Conservation (phyloP, 192 early-diverging fungal species). For the Coemansia sp. region DNA sequence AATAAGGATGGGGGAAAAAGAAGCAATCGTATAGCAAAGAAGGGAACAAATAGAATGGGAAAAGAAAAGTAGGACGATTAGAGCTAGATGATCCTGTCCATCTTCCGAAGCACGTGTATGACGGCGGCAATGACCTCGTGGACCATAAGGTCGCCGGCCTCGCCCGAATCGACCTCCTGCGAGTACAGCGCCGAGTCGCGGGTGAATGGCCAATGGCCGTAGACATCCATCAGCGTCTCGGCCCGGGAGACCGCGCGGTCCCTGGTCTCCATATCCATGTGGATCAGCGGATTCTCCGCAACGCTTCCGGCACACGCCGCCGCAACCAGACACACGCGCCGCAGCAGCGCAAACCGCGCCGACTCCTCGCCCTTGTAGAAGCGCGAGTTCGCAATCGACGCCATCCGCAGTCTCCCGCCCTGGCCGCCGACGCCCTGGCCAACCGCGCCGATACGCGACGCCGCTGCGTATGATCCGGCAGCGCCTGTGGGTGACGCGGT, state of each 20-base stretch:
- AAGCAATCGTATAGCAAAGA: not conserved
- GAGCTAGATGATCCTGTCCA: slow-evolving; percentile 76
- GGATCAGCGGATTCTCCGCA: slow-evolving; percentile 90
- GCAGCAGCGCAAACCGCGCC: slow-evolving; percentile 58
- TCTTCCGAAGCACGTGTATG: slow-evolving; percentile 84
- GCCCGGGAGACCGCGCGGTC: slow-evolving; percentile 87
- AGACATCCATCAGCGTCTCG: slow-evolving; percentile 88
- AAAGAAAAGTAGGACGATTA: not conserved
- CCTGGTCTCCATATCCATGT: slow-evolving; percentile 79
- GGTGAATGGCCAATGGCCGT: slow-evolving; percentile 72
- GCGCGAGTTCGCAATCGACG: slow-evolving; percentile 29
- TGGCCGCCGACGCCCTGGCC: slow-evolving; percentile 50
- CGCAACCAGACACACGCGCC: slow-evolving; percentile 88
- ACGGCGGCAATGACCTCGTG: slow-evolving; percentile 76
- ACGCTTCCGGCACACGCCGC: slow-evolving; percentile 97
- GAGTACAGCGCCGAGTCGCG: slow-evolving; percentile 60
- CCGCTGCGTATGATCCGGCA: not conserved
- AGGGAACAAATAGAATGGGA: not conserved
- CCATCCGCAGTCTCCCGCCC: slow-evolving; percentile 25
- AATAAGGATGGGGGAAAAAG: not conserved
- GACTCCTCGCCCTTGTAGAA: slow-evolving; percentile 39
- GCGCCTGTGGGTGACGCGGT: slow-evolving; percentile 1
- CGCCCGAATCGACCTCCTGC: slow-evolving; percentile 56
- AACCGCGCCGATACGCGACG: slow-evolving; percentile 12
- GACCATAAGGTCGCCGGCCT: slow-evolving; percentile 57